These are phyloP conservation scores for Cutaneotrichosporon sp. DNA, from an alignment of 1,284 basidiomycete genomes.

Conservation along the genomic window DNA sequence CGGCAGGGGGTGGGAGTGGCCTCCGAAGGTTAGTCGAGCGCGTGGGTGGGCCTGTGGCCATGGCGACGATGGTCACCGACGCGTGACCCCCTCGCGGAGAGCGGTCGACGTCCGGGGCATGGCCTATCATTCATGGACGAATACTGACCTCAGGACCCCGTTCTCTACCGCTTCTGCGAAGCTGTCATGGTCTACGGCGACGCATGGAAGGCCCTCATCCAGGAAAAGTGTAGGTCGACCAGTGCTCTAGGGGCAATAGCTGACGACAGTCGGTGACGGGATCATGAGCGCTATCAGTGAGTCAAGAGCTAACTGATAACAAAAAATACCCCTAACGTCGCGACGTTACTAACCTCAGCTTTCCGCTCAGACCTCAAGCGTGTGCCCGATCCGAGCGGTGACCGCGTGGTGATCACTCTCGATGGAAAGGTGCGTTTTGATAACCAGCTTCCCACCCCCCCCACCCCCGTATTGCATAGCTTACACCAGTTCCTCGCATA, in stretches of 20 bases:
- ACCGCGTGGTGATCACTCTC: constrained; percentile 73
- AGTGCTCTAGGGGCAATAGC: not conserved
- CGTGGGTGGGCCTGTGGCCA: too few relatives aligned
- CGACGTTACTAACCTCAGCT: constrained; percentile 43
- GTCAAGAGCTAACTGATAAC: too few relatives aligned
- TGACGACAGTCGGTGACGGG: constrained; percentile 67
- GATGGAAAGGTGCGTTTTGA: constrained; percentile 60
- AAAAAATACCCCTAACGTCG: too few relatives aligned
- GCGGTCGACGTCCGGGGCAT: too few relatives aligned
- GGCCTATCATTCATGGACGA: too few relatives aligned
- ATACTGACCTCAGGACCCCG: constrained; percentile 57
- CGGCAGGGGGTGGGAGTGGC: constrained; percentile 37
- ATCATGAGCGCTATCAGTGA: constrained; percentile 80
- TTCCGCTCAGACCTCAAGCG: constrained; percentile 67
- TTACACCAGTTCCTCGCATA: too few relatives aligned
- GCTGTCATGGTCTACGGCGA: constrained; percentile 73
- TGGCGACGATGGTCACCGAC: too few relatives aligned
- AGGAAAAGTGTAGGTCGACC: constrained; percentile 64
- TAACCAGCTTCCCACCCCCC: too few relatives aligned
- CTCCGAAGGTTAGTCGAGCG: constrained; percentile 40
- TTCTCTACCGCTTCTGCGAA: constrained; percentile 80
- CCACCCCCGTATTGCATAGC: too few relatives aligned
- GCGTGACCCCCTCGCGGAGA: too few relatives aligned
- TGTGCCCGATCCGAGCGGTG: constrained; percentile 74
- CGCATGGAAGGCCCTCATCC: constrained; percentile 63